Evolutionary conservation across 2,329 filamentous ascomycete species (phyloP).

Genomic region (Geosmithia putterillii): DNA sequence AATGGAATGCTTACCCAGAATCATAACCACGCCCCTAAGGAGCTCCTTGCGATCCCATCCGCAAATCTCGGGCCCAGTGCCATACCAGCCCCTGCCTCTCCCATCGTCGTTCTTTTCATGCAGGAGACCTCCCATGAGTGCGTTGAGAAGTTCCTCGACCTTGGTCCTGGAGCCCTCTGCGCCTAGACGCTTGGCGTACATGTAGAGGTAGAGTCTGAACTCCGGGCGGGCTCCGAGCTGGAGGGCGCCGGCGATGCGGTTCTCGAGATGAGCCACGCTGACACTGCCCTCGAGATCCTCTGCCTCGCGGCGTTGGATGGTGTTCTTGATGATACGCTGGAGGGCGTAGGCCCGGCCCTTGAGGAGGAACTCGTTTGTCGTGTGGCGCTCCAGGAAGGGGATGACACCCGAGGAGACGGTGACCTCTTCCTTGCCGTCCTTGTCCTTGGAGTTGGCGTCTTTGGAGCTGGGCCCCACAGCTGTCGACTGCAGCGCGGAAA

Average conservation of each 20-base stretch:
- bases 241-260: constrained; percentile 79
- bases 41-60: constrained; percentile 85
- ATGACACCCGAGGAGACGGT: constrained; percentile 83
- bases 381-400: constrained; percentile 85
- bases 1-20: constrained; percentile 57
- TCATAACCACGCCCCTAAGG: constrained; percentile 81
- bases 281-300: constrained; percentile 85
- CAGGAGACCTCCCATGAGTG: constrained; percentile 61
- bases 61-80: constrained; percentile 61
- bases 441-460: constrained; percentile 28
- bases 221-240: constrained; percentile 80
- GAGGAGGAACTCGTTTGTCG: constrained; percentile 81
- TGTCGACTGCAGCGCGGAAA: constrained; percentile 66
- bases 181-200: constrained; percentile 94
- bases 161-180: constrained; percentile 79
- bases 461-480: constrained; percentile 43
- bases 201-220: constrained; percentile 88
- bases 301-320: constrained; percentile 81
- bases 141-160: constrained; percentile 82
- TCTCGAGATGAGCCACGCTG: constrained; percentile 90
- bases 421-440: constrained; percentile 32
- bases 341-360: constrained; percentile 87
- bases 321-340: constrained; percentile 78
- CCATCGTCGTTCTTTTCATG: constrained; percentile 40
- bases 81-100: constrained; percentile 50